phyloP scores from a whole-genome alignment of 2,329 filamentous ascomycete genomes.

The Bipolaris oryzae region DNA sequence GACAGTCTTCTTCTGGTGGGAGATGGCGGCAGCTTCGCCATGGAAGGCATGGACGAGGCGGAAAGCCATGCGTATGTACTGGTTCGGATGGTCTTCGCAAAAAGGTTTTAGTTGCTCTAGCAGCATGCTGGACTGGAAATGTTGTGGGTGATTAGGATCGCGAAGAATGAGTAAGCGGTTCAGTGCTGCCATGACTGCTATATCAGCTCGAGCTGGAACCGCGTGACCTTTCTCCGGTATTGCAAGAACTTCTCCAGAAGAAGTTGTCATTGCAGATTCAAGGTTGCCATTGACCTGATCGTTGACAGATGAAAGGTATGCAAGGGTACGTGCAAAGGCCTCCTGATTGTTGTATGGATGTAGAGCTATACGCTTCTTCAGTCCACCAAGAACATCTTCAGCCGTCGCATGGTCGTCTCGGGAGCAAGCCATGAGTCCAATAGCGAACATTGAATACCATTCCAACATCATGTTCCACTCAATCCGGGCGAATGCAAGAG shows the following conservation, averaged over 20 bases:
- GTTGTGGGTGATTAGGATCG: slow-evolving; percentile 51
- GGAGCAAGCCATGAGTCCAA: slow-evolving; percentile 71
- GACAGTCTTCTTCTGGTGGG: slow-evolving; percentile 79
- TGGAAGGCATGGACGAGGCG: slow-evolving; percentile 73
- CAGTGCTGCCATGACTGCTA: slow-evolving; percentile 55
- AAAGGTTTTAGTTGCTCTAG: slow-evolving; percentile 70
- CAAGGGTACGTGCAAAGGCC: slow-evolving; percentile 60
- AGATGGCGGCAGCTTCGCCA: slow-evolving; percentile 68
- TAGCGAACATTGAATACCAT: slow-evolving; percentile 73
- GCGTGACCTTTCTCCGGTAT: slow-evolving; percentile 48
- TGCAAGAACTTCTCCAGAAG: slow-evolving; percentile 65
- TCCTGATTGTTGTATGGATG: slow-evolving; percentile 49
- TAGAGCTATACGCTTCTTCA: slow-evolving; percentile 44
- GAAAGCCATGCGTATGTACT: slow-evolving; percentile 78
- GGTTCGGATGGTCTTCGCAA: slow-evolving; percentile 72
- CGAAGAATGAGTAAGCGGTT: slow-evolving; percentile 58
- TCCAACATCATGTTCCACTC: slow-evolving; percentile 70
- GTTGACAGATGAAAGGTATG: slow-evolving; percentile 77
- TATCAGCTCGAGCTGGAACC: slow-evolving; percentile 44
- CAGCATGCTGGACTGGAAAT: slow-evolving; percentile 61
- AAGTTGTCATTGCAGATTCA: slow-evolving; percentile 69
- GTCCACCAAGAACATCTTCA: slow-evolving; percentile 4
- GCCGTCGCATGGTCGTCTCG: slow-evolving; percentile 69
- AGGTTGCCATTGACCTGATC: slow-evolving; percentile 78
- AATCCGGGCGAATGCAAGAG: slow-evolving; percentile 48